Base-by-base conservation (phyloP, 169 alveolate species). In the Plasmodium fragile region DNA sequence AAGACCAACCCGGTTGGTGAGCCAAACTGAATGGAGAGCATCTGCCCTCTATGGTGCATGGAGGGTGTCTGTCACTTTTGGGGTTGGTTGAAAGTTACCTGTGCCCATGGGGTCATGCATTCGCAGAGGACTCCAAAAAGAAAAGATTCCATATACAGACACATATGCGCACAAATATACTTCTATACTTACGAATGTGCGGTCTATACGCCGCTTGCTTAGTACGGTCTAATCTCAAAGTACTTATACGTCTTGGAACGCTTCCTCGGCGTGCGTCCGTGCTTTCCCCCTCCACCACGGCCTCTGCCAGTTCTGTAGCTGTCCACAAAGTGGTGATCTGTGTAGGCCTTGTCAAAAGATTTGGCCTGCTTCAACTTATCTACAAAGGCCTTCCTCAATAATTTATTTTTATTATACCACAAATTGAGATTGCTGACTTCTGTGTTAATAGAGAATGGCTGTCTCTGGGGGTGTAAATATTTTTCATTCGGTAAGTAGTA, bases 261-360 rank as follows among this genome's bases (percentile, higher is more conserved):
- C 72, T 95, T 92, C 36, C 98, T 79, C 25, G 96, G 96, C 49
- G 96, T 82, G 41, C 96, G 83, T 69, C 98, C 98, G 84, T 96
- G 97, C 73, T 96, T 96, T 25, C 98, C 98, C 3, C 98, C 98
- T 7, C 98, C 97, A 3, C 98, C 98, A 32, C 95, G 49, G 6
- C 97, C 97, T 2, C 96, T 96, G 69, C 97, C 97, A 79, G 93
- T 95, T 82, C 97, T 82, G 81, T 95, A 97, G 28, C 97, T 97
- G 39, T 92, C 95, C n/a, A 94, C 91, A 91, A 95, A 95, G 70
- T 95, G 94, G 53, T 93, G 93, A 82, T 96, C 97, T 25, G 97
- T 97, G 49, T 95, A 97, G 8, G 97, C 96, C 72, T 89, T 75
- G 55, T 96, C 97, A 92, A 96, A 94, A 53, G 94, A 75, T 30